Conservation (phyloP, 2,329 filamentous ascomycete species). For the Periconia macrospinosa region DNA sequence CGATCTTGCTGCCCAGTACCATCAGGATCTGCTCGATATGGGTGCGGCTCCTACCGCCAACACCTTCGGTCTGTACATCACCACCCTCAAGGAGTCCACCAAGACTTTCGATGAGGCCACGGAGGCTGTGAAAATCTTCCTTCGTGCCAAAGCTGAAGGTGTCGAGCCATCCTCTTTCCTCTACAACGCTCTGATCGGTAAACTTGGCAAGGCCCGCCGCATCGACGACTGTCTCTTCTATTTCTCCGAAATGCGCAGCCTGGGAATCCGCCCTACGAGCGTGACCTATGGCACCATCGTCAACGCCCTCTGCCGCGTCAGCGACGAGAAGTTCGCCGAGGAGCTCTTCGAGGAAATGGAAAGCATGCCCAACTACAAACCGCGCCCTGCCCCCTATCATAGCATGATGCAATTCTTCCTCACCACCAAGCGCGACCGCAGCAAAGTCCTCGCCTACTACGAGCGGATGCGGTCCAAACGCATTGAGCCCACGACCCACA, state of each 20-base stretch:
- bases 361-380: conserved; percentile 97
- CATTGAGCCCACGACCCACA: conserved; percentile 91
- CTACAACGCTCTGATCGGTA: conserved; percentile 97
- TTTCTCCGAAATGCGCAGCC: conserved; percentile 94
- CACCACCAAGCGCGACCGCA: conserved; percentile 92
- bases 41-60: conserved; percentile 92
- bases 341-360: conserved; percentile 99
- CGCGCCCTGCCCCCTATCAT: conserved; percentile 95
- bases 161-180: conserved; percentile 96
- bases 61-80: conserved; percentile 98
- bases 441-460: conserved; percentile 92
- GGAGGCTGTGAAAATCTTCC: conserved; percentile 96
- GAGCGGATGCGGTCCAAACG: conserved; percentile 87
- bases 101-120: conserved; percentile 98
- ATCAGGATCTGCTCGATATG: conserved; percentile 88
- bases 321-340: conserved; percentile 95
- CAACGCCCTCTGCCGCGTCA: conserved; percentile 95
- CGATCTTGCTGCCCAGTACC: conserved; percentile 78
- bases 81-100: conserved; percentile 94
- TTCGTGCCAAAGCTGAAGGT: conserved; percentile 87
- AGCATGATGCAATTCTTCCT: conserved; percentile 99
- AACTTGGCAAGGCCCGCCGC: conserved; percentile 94
- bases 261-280: conserved; percentile 91
- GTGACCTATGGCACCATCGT: conserved; percentile 98
- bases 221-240: conserved; percentile 98